Evolutionary conservation across 257 asterid species (phyloP), one percentile per base, ranked within the genome.

Genomic region (Ligustrum vulgare): DNA sequence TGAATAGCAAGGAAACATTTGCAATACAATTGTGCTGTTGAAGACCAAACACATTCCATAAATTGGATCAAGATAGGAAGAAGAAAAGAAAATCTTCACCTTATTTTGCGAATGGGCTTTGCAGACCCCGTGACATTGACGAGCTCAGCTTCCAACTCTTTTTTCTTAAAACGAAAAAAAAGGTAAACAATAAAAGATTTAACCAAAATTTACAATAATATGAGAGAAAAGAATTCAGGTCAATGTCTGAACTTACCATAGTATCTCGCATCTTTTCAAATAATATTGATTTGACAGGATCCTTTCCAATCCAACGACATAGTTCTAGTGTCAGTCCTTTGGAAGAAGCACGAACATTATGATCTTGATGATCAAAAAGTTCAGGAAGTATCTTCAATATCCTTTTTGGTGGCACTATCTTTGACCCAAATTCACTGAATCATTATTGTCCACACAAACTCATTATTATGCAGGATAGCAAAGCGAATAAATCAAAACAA

Each of bases 361-460:
- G 99, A 91, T 95, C 99, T 88, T 91, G 98, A 86, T 95, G 99
- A 82, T 93, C 99, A 89, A 95, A 95, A 58, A 95, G 96, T 82
- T 93, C 98, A 37, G 99, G 99, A 80, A 95, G 99, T 96, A 95
- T 95, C 97, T 93, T 95, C 92, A 95, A 77, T 80, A 95, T 84
- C 89, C 97, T 91, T 84, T 95, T 95, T 11, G 98, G 98, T 6
- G 98, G 98, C 71, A 95, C 84, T 80, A 91, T 82, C 93, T 93
- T 95, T 49, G 97, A 80, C 71, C 99, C 99, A 84, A 95, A 95
- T 80, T 93, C 99, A 89, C 99, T 95, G 88, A 77, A 81, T 74
- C 64, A 56, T 72, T 58, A 84, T 79, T 58, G 70, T 80, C 79
- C 81, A 80, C 45, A 20, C 81, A 77, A 58, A 75, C 69, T 83